Evolutionary conservation across 176 grass and related monocot genomes (phyloP).

Genomic region (Leersia perrieri): DNA sequence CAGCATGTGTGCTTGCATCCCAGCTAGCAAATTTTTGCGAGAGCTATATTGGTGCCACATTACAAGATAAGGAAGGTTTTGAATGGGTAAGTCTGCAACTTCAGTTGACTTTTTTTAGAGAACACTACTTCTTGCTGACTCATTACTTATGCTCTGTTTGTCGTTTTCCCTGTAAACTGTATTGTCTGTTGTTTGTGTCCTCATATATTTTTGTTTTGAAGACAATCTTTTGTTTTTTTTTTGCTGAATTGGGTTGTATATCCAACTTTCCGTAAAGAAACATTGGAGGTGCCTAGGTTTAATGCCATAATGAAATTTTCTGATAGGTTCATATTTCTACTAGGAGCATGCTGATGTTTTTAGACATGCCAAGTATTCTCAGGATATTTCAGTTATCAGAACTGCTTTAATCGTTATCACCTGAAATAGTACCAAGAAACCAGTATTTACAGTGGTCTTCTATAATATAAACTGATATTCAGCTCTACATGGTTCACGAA

Average conservation of each 20-base stretch:
- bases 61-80: slow-evolving; percentile 93
- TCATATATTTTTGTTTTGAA: not conserved
- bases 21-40: slow-evolving; percentile 97
- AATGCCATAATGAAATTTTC: not conserved
- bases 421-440: not conserved
- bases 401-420: not conserved
- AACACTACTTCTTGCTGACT: too few species aligned
- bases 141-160: slow-evolving; percentile 10
- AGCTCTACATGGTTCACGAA: not conserved
- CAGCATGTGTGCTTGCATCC: slow-evolving; percentile 77
- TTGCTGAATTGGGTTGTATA: slow-evolving; percentile 6
- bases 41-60: slow-evolving; percentile 72
- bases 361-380: not conserved
- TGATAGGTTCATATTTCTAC: not conserved
- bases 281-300: not conserved
- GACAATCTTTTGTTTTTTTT: not conserved
- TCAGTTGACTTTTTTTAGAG: too few species aligned
- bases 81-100: slow-evolving; percentile 71
- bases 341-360: too few species aligned
- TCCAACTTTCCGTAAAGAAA: slow-evolving; percentile 15
- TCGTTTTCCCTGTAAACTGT: not conserved
- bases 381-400: not conserved
- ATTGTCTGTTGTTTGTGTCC: not conserved
- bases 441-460: not conserved
- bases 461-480: not conserved